Evolutionary conservation across 495 filamentous ascomycete species (phyloP), one percentile per base, ranked within the genome.

Genomic region (Astrothelium macrocarpum): DNA sequence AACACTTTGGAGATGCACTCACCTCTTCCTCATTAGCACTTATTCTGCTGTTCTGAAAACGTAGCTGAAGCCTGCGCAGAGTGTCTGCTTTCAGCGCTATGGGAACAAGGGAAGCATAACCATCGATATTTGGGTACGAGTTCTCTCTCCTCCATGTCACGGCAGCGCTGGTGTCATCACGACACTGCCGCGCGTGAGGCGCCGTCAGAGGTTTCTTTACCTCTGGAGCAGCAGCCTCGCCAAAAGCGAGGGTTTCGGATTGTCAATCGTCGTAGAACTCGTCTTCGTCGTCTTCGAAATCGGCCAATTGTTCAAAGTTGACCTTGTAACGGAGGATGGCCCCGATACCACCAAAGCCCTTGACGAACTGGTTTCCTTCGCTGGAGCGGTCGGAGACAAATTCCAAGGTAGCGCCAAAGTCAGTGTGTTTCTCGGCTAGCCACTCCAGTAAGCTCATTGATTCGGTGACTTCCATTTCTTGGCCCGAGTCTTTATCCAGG

Each of bases 181-280:
- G 42, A 2, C 62, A 34, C 26, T 53, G 71, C 72, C 62, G 65
- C 59, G 72, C 68, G 72, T 78, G 82, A 78, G 76, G 77, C 80
- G 77, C 80, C 83, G 77, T 85, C 82, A 81, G 78, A 82, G 73
- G 72, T 73, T 78, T 61, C 56, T 7, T 82, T 79, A 80, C 78
- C 69, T 84, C 86, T 89, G 85, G 86, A 82, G 79, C 79, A 78
- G 81, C 80, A 83, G 85, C 91, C 91, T 95, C 91, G 90, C 88
- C 81, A 74, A 77, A 70, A 79, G 87, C 90, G 90, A 95, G 90
- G 91, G 80, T 80, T 82, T 89, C 82, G 81, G 84, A 87, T 81
- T 87, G 90, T 96, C 91, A 96, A 94, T 96, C 91, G 80, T 97
- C 94, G 78, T 97, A 97, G 81, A 96, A 97, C 72, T 97, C 92